A percentile compares a stretch with the other conserved stretches of the same genome.
Conservation (phyloP, 495 filamentous ascomycete species). For the Neurospora sp. region DNA sequence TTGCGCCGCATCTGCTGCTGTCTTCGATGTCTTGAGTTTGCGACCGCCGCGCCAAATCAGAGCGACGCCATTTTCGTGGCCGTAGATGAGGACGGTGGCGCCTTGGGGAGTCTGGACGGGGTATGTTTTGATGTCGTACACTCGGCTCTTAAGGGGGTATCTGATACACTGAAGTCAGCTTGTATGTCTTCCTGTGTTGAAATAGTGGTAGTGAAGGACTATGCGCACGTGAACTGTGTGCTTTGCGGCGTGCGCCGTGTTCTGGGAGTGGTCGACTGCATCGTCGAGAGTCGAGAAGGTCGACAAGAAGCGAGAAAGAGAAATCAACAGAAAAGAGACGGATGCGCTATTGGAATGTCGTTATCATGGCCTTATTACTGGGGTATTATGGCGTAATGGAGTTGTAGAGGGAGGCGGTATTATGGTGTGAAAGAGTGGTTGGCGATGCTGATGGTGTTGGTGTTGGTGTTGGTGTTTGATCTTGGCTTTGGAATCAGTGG, state of each 20-base stretch:
- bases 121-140: constrained; percentile 63
- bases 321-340: not conserved
- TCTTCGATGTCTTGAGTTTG: constrained; percentile 41
- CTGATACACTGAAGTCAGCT: constrained; percentile 27
- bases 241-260: constrained; percentile 27
- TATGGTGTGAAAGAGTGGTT: not conserved
- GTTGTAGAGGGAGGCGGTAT: not conserved
- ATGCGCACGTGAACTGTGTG: constrained; percentile 20
- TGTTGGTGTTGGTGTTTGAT: not conserved
- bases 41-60: constrained; percentile 74
- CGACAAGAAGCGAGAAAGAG: not conserved
- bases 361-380: not conserved
- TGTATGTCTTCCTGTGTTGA: not conserved
- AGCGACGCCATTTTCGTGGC: constrained; percentile 66
- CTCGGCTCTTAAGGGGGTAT: constrained; percentile 65
- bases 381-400: not conserved
- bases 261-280: constrained; percentile 15
- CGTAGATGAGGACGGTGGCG: constrained; percentile 74
- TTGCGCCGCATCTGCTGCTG: constrained; percentile 20
- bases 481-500: not conserved
- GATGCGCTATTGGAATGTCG: not conserved
- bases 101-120: constrained; percentile 71
- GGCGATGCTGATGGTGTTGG: not conserved
- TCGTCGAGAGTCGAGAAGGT: not conserved
- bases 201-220: not conserved